Evolutionary conservation across 805 yeast genomes (phyloP), one percentile per base, ranked within the genome.

Genomic region (Pichia paraexigua): DNA sequence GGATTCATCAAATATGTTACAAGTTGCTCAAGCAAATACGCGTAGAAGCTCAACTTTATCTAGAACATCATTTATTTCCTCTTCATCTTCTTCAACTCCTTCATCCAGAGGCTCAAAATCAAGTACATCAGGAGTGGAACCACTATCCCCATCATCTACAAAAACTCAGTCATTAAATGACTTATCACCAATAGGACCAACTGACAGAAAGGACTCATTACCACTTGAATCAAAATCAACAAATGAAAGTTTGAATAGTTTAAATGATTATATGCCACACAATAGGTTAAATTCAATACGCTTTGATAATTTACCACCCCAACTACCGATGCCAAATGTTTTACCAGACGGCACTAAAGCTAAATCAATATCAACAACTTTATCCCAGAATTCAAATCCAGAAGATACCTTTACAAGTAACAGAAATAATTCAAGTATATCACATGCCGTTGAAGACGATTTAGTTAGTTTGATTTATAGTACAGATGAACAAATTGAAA

Each of bases 291-390:
- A 17, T 18, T 25, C 41, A 41, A 43, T 49, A 18, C 43, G 47
- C 12, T 53, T 61, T 15, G 54, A 55, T 25, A 48, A 56, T 27
- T 49, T 84, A 6, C 89, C 90, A 0, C 80, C 84, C 0, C 77
- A 71, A 48, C 63, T 72, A 18, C 80, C 84, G 1, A 67, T 78
- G 53, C 91, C 91, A 3, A 64, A 24, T 2, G 50, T 56, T 28
- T 41, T 46, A 17, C 50, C 52, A 3, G 47, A 47, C 22, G 69
- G 82, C 6, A 20, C 7, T 8, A 35, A 35, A 35, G 2, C 39
- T 15, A n/a, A 35, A 35, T 35, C 39, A n/a, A 35, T 5, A 5
- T 35, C 39, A n/a, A 6, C 39, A 30, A 30, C 35, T 3, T 30
- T 30, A 30, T 30, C 35, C 3, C 20, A 35, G n/a, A 35, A 17